phyloP scores from a whole-genome alignment of 169 alveolate species.

The Cryptosporidium sp. region DNA sequence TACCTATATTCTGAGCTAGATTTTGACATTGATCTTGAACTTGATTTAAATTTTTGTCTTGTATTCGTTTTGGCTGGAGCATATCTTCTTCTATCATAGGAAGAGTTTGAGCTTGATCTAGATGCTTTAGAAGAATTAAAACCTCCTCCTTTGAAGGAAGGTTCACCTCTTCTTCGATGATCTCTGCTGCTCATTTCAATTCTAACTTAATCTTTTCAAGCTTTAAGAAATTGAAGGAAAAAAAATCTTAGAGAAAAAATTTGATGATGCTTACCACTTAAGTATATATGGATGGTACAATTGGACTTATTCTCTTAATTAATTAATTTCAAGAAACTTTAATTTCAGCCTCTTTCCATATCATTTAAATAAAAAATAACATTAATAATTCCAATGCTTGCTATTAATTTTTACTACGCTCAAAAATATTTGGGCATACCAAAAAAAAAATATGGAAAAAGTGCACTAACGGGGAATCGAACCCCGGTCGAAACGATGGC shows the following conservation, averaged over 20 bases:
- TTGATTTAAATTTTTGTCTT: neutral
- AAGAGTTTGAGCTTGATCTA: neutral
- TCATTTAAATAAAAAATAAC: neutral
- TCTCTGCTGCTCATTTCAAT: neutral
- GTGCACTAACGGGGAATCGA: slow-evolving; percentile 90
- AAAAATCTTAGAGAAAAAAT: too few relatives aligned
- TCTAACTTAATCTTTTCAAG: neutral
- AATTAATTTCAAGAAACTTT: neutral
- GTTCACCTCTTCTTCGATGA: neutral
- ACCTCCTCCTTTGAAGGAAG: neutral
- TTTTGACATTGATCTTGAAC: slow-evolving; percentile 31
- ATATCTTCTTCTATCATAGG: neutral
- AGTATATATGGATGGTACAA: neutral
- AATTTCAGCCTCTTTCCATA: slow-evolving; percentile 12
- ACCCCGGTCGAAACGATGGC: slow-evolving; percentile 91
- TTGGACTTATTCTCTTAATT: neutral
- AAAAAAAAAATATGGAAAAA: slow-evolving; percentile 15
- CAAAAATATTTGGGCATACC: neutral
- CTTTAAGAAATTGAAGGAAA: too few relatives aligned
- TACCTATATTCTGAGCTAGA: neutral
- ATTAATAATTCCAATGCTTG: too few relatives aligned
- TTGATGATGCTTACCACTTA: neutral
- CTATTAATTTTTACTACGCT: neutral
- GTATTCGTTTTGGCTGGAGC: neutral
- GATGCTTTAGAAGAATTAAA: neutral